Base-by-base conservation (phyloP, 257 asterid species). In the Oldenlandia corymbosa region DNA sequence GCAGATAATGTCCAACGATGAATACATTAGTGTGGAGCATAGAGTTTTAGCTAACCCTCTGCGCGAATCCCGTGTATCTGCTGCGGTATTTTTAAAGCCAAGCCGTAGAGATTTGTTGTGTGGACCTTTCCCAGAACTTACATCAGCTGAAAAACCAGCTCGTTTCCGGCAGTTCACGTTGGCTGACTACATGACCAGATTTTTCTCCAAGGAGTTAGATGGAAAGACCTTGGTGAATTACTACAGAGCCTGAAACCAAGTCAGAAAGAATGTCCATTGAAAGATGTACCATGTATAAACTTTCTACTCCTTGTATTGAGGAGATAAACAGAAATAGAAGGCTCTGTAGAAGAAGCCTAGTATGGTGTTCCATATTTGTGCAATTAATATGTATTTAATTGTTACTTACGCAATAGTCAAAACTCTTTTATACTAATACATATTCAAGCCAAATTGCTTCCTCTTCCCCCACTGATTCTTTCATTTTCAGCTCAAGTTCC, bases 141-240 rank as follows among this genome's bases (percentile, higher is more conserved):
- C 62, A 45, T 64, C 80, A 7, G 49, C 47, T 31, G 80, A 74
- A 34, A 73, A 74, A 31, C 82, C 85, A 7, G 78, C 76, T 5
- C 53, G 34, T 13, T 80, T 73, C 41, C 42, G 68, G 51, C 76
- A 76, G 37, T 71, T 80, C 72, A 18, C 55, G 1, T 69, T 66
- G 37, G 10, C 45, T 18, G 83, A 77, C 60, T 75, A 61, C 67
- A 59, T 77, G 64, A 62, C 14, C 18, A 64, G 79, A 51, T 77
- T 77, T 71, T 81, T 81, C 70, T 24, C 79, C 10, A 80, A 81
- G 74, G 86, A 77, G 69, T 70, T 81, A 68, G 85, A 75, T 64
- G 81, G 83, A 42, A 81, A 75, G 64, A 78, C 74, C 7, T 42
- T 81, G 62, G 76, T 76, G 34, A 70, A 75, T 58, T 78, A 58